Evolutionary conservation across 2,329 filamentous ascomycete species (phyloP).

Genomic region (Lithohypha guttulata): DNA sequence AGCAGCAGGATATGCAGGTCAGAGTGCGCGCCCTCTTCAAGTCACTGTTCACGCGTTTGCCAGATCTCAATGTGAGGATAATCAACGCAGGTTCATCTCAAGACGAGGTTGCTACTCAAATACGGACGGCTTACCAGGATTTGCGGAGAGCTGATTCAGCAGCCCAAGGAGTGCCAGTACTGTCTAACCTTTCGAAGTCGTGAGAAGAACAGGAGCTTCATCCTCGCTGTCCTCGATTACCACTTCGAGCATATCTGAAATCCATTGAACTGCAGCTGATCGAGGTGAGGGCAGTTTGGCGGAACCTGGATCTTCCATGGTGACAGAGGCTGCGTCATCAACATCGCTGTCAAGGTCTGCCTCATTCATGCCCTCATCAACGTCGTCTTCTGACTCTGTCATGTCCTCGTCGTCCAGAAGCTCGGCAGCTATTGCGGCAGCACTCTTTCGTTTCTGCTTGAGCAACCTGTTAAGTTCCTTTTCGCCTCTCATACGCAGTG

Average conservation of each 20-base stretch:
- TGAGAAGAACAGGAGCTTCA: constrained; percentile 25
- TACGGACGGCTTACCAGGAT: constrained; percentile 19
- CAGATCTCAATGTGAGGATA: constrained; percentile 41
- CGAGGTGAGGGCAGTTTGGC: too few species aligned
- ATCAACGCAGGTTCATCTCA: constrained; percentile 45
- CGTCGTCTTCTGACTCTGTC: constrained; percentile 15
- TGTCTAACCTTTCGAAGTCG: too few species aligned
- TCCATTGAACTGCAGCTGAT: too few species aligned
- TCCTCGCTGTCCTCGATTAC: constrained; percentile 48
- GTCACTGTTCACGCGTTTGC: constrained; percentile 34
- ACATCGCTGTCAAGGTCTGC: constrained; percentile 21
- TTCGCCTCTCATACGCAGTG: constrained; percentile 56
- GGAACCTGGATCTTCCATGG: constrained; percentile 19
- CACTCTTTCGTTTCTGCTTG: constrained; percentile 38
- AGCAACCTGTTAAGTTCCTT: constrained; percentile 61
- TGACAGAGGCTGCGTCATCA: constrained; percentile 21
- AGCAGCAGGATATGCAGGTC: constrained; percentile 70
- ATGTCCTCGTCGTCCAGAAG: constrained; percentile 14
- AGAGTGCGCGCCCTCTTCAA: constrained; percentile 66
- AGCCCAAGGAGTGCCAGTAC: constrained; percentile 25
- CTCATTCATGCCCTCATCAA: constrained; percentile 13
- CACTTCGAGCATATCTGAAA: constrained; percentile 25
- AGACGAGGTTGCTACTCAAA: constrained; percentile 40
- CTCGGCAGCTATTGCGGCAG: constrained; percentile 24
- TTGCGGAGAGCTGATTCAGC: constrained; percentile 1